Evolutionary conservation across 1,139 yeast species (phyloP).

Genomic region (Nadsonia starkeyi-henricii): DNA sequence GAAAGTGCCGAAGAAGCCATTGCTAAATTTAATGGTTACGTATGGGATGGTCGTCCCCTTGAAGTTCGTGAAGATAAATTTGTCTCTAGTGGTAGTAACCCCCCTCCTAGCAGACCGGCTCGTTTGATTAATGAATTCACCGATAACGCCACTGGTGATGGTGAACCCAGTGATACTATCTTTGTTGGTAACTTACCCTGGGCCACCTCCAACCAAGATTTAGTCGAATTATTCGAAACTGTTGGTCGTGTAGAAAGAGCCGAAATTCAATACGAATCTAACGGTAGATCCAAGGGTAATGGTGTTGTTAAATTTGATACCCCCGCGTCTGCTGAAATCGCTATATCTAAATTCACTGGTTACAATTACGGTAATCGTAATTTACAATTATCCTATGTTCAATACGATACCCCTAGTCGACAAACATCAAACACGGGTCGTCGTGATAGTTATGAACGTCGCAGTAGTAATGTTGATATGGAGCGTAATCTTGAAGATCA

Average conservation of each 20-base stretch:
- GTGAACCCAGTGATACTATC: conserved; percentile 49
- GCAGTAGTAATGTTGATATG: too few species aligned
- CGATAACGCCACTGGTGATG: conserved; percentile 48
- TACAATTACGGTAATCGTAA: conserved; percentile 79
- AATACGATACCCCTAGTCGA: neutral
- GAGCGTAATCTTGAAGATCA: too few species aligned
- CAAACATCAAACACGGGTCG: neutral
- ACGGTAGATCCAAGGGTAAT: conserved; percentile 64
- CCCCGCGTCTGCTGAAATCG: conserved; percentile 55
- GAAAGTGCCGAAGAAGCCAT: conserved; percentile 86
- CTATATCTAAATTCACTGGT: conserved; percentile 59
- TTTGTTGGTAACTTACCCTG: conserved; percentile 73
- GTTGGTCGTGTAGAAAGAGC: conserved; percentile 68
- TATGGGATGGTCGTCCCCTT: conserved; percentile 78
- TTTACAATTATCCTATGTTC: conserved; percentile 47
- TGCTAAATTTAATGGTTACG: conserved; percentile 85
- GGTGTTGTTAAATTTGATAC: conserved; percentile 74
- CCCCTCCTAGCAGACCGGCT: conserved; percentile 7
- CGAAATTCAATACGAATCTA: conserved; percentile 52
- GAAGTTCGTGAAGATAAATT: conserved; percentile 39
- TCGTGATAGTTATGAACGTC: too few species aligned
- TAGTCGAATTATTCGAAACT: conserved; percentile 74
- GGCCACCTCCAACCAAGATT: conserved; percentile 75
- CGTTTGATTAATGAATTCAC: conserved; percentile 33
- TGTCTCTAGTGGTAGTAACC: conserved; percentile 49